Evolutionary conservation across 2,329 filamentous ascomycete species (phyloP).

Genomic region (Lecanicillium sp.): DNA sequence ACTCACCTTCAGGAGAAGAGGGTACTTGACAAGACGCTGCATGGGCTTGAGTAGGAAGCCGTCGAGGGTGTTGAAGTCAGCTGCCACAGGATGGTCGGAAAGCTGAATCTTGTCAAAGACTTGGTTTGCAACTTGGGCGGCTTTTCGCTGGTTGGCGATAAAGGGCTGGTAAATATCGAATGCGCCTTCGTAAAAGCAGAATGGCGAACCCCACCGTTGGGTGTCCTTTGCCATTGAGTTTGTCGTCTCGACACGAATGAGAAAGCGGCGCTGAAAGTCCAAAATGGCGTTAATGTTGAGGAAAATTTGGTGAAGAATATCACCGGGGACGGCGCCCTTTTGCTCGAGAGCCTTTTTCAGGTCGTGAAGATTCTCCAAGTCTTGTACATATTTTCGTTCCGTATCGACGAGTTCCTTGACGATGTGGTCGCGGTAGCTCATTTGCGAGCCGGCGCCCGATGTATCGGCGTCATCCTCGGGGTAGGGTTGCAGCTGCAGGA

Average conservation of each 20-base stretch:
- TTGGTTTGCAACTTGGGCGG: slow-evolving; percentile 72
- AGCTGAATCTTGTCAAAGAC: slow-evolving; percentile 81
- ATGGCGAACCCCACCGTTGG: slow-evolving; percentile 94
- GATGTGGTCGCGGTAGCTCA: slow-evolving; percentile 75
- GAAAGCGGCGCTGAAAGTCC: slow-evolving; percentile 89
- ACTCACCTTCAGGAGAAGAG: slow-evolving; percentile 70
- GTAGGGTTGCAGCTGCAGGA: slow-evolving; percentile 54
- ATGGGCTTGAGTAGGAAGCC: slow-evolving; percentile 95
- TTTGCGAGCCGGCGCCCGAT: slow-evolving; percentile 50
- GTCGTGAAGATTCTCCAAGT: slow-evolving; percentile 87
- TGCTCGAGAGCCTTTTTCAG: slow-evolving; percentile 87
- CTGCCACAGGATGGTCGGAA: slow-evolving; percentile 71
- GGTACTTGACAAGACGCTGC: slow-evolving; percentile 91
- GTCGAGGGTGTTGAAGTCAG: slow-evolving; percentile 79
- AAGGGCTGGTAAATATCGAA: slow-evolving; percentile 96
- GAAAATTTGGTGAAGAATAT: slow-evolving; percentile 90
- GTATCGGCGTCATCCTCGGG: slow-evolving; percentile 44
- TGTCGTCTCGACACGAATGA: slow-evolving; percentile 93
- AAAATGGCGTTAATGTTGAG: slow-evolving; percentile 91
- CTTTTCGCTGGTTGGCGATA: slow-evolving; percentile 91
- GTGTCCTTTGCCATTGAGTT: slow-evolving; percentile 69
- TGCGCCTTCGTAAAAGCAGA: slow-evolving; percentile 73
- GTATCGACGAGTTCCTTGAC: slow-evolving; percentile 88
- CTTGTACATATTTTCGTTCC: slow-evolving; percentile 95
- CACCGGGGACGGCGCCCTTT: slow-evolving; percentile 78